Base-by-base conservation (phyloP, 192 early-diverging fungal species). In the Phlyctochytrium arcticum region DNA sequence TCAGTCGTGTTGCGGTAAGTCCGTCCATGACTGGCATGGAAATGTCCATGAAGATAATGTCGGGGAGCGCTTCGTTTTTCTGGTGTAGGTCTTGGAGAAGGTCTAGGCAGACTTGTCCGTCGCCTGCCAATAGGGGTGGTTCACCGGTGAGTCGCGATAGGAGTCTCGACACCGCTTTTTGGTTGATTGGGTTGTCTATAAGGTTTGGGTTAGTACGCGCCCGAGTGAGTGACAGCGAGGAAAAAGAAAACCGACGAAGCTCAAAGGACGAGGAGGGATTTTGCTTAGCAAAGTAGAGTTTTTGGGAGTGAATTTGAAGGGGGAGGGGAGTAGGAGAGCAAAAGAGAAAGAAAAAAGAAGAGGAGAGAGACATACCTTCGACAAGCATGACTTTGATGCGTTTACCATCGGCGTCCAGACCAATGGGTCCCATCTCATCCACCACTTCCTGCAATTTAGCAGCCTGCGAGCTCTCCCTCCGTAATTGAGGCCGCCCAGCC, bases 11-110 rank as follows among this genome's bases (percentile, higher is more conserved):
- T 0, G 73, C 73, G 2, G 69, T 60, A 5, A 75, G 39, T 9
- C 73, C 73, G 46, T 75, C 73, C 57, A 75, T 58, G 23, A 67
- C 54, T 5, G 73, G 73, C 73, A 75, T 75, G 54, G 19, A 62
- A 19, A 75, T 54, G 49, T 75, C 73, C 68, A 71, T 58, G 44
- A 71, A 71, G 21, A 57, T 42, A 19, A 71, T 23, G 36, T 62
- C 48, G 6, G 59, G 50, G 1, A 69, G 42, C 27, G 54, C 26
- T 1, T 3, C 23, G 9, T 23, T 15, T 24, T 37, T 46, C 9
- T 6, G 6, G 9, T 61, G 9, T 31, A 54, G 24, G 32, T 36
- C 9, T 19, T 39, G 27, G 29, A 69, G 67, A 2, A 69, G 34
- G 59, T 69, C 67, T 4, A 69, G 53, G 31, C 67, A 69, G 10